Percentiles rank a stretch among this genome's conserved stretches.
phyloP scores from a whole-genome alignment of 1,284 basidiomycete species.

The Cryptococcus maquisensis region DNA sequence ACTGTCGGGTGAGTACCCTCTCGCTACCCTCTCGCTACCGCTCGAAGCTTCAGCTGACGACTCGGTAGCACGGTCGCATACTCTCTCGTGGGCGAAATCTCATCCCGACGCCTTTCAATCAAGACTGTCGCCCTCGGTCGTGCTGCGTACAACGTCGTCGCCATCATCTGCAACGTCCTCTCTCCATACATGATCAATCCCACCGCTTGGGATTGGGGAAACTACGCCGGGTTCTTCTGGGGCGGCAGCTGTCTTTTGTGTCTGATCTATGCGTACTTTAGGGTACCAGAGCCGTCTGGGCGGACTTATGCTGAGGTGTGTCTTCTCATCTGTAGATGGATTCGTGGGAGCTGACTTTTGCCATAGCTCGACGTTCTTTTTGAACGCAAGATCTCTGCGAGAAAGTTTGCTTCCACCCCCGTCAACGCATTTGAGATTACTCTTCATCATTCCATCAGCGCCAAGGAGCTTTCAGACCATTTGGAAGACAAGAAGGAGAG shows the following conservation, averaged over 20 bases:
- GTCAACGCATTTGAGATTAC: conserved; percentile 23
- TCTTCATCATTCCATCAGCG: conserved; percentile 15
- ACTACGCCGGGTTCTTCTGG: conserved; percentile 46
- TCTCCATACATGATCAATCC: conserved; percentile 53
- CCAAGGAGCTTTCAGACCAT: conserved; percentile 12
- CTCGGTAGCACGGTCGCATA: conserved; percentile 30
- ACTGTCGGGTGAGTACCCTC: conserved; percentile 45
- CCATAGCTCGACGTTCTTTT: conserved; percentile 47
- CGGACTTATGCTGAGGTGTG: conserved; percentile 48
- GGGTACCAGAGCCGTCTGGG: conserved; percentile 49
- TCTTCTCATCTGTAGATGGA: neutral
- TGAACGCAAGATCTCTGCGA: conserved; percentile 37
- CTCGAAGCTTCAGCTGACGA: neutral
- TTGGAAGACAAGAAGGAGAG: conserved; percentile 9
- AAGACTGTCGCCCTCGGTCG: conserved; percentile 56
- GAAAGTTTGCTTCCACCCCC: conserved; percentile 22
- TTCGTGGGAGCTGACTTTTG: neutral
- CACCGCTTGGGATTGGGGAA: conserved; percentile 49
- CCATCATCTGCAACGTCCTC: conserved; percentile 46
- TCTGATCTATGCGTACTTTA: conserved; percentile 46
- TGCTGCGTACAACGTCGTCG: conserved; percentile 46
- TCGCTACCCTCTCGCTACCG: neutral
- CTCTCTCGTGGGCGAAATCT: conserved; percentile 52
- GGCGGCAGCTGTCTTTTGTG: conserved; percentile 39
- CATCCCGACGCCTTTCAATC: conserved; percentile 51